Evolutionary conservation across 202 grass and related monocot species (phyloP).

Genomic region (Bolboschoenoplectus hybrid): DNA sequence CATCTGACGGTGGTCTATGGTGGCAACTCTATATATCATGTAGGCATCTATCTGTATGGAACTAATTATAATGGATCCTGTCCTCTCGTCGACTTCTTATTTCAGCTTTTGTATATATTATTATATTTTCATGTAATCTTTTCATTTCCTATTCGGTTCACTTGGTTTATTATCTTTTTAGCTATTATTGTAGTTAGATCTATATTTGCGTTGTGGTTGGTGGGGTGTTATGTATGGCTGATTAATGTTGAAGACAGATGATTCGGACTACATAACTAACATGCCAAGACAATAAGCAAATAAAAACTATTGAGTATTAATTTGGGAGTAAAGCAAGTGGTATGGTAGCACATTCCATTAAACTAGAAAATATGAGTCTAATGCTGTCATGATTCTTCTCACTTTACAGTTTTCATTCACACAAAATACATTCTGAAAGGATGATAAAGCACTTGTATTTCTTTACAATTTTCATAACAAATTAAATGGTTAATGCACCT

Average conservation of each 20-base stretch:
- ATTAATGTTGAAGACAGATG: neutral
- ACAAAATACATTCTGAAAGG: too few relatives aligned
- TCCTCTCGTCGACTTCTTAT: neutral
- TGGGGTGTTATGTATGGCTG: neutral
- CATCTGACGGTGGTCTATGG: slow-evolving; percentile 18
- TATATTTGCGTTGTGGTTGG: neutral
- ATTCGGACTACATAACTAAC: neutral
- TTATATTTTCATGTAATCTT: neutral
- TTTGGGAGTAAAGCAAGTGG: too few relatives aligned
- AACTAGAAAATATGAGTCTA: too few relatives aligned
- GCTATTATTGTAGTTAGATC: neutral
- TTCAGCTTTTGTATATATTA: neutral
- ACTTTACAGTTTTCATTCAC: too few relatives aligned
- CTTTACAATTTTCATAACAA: too few relatives aligned
- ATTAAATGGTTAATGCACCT: too few relatives aligned
- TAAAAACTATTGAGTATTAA: too few relatives aligned
- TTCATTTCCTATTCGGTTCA: neutral
- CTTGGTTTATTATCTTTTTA: neutral
- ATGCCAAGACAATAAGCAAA: neutral
- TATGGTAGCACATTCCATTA: too few relatives aligned
- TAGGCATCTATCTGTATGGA: neutral
- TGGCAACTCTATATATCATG: neutral
- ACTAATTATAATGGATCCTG: slow-evolving; percentile 25
- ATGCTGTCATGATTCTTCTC: too few relatives aligned
- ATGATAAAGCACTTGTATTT: neutral